These are phyloP conservation scores for Agrocybe chaxingu DNA, from an alignment of 768 basidiomycete genomes.

Conservation along the genomic window DNA sequence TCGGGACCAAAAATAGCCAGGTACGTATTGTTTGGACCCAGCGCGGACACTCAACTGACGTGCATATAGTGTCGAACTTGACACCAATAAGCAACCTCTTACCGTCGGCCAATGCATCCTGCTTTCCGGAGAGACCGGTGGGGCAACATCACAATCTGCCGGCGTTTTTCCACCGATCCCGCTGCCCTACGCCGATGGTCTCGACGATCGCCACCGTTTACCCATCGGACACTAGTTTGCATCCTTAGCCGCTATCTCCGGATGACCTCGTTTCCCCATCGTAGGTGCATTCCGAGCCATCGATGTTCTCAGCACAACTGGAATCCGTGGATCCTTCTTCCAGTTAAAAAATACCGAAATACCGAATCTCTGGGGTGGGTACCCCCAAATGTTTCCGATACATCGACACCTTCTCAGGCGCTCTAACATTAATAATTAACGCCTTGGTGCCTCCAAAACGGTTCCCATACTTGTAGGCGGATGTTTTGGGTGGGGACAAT, in stretches of 20 bases:
- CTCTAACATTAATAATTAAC: not conserved
- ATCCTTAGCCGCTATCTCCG: conserved; percentile 23
- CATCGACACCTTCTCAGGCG: conserved; percentile 2
- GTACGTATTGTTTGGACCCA: too few relatives aligned
- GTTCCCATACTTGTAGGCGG: not conserved
- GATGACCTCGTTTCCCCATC: conserved; percentile 19
- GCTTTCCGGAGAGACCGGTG: too few relatives aligned
- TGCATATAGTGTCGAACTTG: too few relatives aligned
- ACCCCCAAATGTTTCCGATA: conserved; percentile 12
- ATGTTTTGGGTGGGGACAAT: too few relatives aligned
- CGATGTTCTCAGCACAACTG: conserved; percentile 16
- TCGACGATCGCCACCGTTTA: conserved; percentile 8
- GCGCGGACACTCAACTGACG: too few relatives aligned
- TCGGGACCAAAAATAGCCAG: too few relatives aligned
- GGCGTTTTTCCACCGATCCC: too few relatives aligned
- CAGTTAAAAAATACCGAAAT: conserved; percentile 15
- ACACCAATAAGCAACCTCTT: too few relatives aligned
- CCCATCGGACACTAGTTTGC: conserved; percentile 18
- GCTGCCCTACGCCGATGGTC: too few relatives aligned
- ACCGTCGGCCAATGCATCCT: too few relatives aligned
- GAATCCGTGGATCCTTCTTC: conserved; percentile 22
- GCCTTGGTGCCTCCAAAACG: not conserved
- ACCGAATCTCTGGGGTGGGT: conserved; percentile 24
- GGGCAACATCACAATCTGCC: too few relatives aligned
- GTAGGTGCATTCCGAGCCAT: conserved; percentile 13